These are phyloP conservation scores for Astrephomene gubernaculifera DNA, from an alignment of 139 green algal genomes.

Conservation along the genomic window DNA sequence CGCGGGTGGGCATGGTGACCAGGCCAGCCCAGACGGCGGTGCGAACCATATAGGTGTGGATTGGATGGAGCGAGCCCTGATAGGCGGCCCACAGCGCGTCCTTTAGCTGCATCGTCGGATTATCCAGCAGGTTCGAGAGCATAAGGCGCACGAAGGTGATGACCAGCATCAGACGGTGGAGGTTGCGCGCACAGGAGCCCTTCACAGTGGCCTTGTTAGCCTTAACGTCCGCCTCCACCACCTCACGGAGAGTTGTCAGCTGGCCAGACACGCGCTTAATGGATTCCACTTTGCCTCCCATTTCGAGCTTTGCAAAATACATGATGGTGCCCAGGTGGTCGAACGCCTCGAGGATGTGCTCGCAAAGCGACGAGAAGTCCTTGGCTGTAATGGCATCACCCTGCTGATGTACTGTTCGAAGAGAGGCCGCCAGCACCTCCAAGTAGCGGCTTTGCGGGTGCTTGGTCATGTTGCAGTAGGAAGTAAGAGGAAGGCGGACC, in stretches of 20 bases:
- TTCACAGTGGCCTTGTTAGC: slow-evolving; percentile 45
- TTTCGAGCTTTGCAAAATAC: slow-evolving; percentile 52
- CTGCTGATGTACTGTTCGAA: not conserved
- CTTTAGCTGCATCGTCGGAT: slow-evolving; percentile 46
- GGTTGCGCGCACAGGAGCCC: slow-evolving; percentile 64
- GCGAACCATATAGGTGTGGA: slow-evolving; percentile 62
- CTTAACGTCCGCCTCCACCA: slow-evolving; percentile 47
- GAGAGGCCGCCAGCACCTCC: not conserved
- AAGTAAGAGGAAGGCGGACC: too few relatives aligned
- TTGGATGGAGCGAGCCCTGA: slow-evolving; percentile 52
- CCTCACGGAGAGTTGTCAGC: slow-evolving; percentile 23
- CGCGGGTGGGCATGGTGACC: slow-evolving; percentile 46
- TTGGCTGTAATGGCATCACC: not conserved
- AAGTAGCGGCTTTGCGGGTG: slow-evolving; percentile 15
- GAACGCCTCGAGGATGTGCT: slow-evolving; percentile 37
- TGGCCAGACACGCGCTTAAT: slow-evolving; percentile 19
- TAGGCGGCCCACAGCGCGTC: slow-evolving; percentile 55
- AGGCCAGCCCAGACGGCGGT: slow-evolving; percentile 64
- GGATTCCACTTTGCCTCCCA: slow-evolving; percentile 46
- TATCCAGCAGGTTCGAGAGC: slow-evolving; percentile 49
- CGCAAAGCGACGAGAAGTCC: slow-evolving; percentile 29
- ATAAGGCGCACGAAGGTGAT: slow-evolving; percentile 61
- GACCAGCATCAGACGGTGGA: slow-evolving; percentile 62
- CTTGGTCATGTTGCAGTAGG: too few relatives aligned
- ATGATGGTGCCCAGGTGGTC: slow-evolving; percentile 38